These are phyloP conservation scores for Diplodia corticola DNA, from an alignment of 2,329 filamentous ascomycete species.

Conservation along the genomic window DNA sequence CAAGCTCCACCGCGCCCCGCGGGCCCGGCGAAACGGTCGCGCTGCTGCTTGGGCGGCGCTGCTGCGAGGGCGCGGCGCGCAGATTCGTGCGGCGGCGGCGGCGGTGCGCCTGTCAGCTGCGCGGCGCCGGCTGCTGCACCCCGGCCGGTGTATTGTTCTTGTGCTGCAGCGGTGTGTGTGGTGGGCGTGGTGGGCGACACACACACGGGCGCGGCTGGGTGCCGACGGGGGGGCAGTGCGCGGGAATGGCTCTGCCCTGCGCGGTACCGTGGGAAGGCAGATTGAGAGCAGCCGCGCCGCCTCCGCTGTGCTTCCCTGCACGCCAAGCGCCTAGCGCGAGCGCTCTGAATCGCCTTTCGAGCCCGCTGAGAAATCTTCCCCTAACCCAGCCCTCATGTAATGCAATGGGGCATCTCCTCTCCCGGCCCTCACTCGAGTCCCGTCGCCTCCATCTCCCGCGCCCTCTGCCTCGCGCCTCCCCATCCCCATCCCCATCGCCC, in stretches of 20 bases:
- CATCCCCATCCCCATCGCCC: constrained; percentile 10
- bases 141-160: neutral
- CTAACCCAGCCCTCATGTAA: constrained; percentile 22
- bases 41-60: neutral
- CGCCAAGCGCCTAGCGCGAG: constrained; percentile 9
- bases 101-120: constrained; percentile 16
- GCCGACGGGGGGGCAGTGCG: neutral
- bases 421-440: constrained; percentile 19
- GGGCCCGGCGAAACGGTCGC: constrained; percentile 16
- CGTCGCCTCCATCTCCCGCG: constrained; percentile 20
- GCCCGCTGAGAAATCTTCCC: constrained; percentile 16
- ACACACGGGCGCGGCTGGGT: neutral
- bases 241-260: constrained; percentile 18
- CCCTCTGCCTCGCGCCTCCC: constrained; percentile 16
- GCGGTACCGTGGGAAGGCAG: constrained; percentile 6
- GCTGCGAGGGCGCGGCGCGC: constrained; percentile 15
- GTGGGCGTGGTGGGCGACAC: neutral
- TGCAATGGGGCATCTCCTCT: constrained; percentile 15
- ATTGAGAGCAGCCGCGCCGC: constrained; percentile 18
- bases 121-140: constrained; percentile 1
- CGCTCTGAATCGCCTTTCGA: constrained; percentile 6
- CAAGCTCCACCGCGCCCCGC: constrained; percentile 10
- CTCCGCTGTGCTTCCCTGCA: constrained; percentile 3
- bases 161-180: constrained; percentile 1
- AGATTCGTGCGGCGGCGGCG: constrained; percentile 18